Conservation (phyloP, 2,329 filamentous ascomycete species). For the Penicillium verrucosum region DNA sequence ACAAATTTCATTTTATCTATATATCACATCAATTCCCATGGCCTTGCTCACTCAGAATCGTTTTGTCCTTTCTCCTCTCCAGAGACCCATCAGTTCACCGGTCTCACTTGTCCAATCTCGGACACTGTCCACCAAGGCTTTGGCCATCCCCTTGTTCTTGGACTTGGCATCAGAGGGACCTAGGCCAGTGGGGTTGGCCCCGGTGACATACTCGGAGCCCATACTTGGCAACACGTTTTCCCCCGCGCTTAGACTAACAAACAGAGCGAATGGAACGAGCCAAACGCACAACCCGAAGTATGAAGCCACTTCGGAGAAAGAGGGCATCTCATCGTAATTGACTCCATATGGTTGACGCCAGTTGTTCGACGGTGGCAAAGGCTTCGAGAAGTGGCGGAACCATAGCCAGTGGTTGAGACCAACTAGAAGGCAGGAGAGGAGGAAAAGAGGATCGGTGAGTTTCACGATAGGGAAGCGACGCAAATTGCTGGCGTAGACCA, state of each 20-base stretch:
- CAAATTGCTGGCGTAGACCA: constrained; percentile 86
- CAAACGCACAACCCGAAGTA: constrained; percentile 97
- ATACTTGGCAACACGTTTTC: constrained; percentile 95
- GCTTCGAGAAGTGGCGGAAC: constrained; percentile 88
- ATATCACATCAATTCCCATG: constrained; percentile 3
- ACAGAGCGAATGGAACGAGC: constrained; percentile 92
- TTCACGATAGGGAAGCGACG: constrained; percentile 73
- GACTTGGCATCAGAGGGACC: constrained; percentile 38
- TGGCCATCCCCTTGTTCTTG: constrained; percentile 60
- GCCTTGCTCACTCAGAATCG: constrained; percentile 32
- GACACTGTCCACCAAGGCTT: constrained; percentile 58
- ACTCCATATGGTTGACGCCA: constrained; percentile 40
- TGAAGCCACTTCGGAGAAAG: constrained; percentile 89
- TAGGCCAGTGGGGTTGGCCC: constrained; percentile 34
- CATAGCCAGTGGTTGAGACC: constrained; percentile 89
- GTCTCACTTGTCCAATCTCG: constrained; percentile 61
- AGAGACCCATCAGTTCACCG: constrained; percentile 60
- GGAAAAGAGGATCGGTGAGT: constrained; percentile 80
- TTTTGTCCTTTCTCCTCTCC: constrained; percentile 57
- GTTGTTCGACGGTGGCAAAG: constrained; percentile 40
- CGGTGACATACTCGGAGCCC: constrained; percentile 69
- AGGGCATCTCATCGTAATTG: constrained; percentile 58
- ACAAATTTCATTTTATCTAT: constrained; percentile 4
- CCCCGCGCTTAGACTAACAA: constrained; percentile 88
- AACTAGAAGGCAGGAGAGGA: constrained; percentile 80